A percentile compares a stretch with the other conserved stretches of the same genome.
Conservation (phyloP, 257 asterid species). For the Orobanche coerulescens region DNA sequence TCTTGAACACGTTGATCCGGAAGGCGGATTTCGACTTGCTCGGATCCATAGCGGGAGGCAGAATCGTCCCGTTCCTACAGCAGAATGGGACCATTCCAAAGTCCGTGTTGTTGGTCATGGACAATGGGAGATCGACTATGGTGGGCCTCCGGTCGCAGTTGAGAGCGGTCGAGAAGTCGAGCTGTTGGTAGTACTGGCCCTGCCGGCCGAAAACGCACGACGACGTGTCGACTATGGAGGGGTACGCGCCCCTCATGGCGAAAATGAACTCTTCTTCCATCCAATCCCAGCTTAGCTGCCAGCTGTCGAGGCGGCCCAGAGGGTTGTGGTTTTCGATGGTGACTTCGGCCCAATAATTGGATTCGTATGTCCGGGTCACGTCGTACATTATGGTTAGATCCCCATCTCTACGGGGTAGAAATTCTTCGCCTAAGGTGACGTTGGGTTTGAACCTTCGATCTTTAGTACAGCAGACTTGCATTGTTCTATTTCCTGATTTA, state of each 20-base stretch:
- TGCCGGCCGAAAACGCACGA: slow-evolving; percentile 66
- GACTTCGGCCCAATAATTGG: slow-evolving; percentile 81
- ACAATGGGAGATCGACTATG: slow-evolving; percentile 62
- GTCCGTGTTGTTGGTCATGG: slow-evolving; percentile 55
- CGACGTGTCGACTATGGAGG: slow-evolving; percentile 58
- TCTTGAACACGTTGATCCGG: slow-evolving; percentile 74
- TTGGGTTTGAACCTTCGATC: slow-evolving; percentile 45
- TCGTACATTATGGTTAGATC: slow-evolving; percentile 85
- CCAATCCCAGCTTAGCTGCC: slow-evolving; percentile 97
- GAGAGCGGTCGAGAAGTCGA: slow-evolving; percentile 71
- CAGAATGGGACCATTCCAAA: slow-evolving; percentile 80
- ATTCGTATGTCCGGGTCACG: slow-evolving; percentile 54
- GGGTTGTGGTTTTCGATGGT: slow-evolving; percentile 69
- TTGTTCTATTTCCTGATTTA: slow-evolving; percentile 47
- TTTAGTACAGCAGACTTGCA: slow-evolving; percentile 67
- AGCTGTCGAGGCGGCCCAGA: slow-evolving; percentile 81
- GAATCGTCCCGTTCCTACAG: slow-evolving; percentile 83
- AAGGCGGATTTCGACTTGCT: slow-evolving; percentile 72
- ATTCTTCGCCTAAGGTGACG: slow-evolving; percentile 42
- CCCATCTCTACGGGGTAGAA: slow-evolving; percentile 58
- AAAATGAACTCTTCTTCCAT: slow-evolving; percentile 84
- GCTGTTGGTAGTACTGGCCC: slow-evolving; percentile 44
- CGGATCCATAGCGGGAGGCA: slow-evolving; percentile 92
- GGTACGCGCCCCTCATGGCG: slow-evolving; percentile 82
- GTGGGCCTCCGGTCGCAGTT: slow-evolving; percentile 78